A percentile compares a stretch with the other conserved stretches of the same genome.
Conservation (phyloP, 768 basidiomycete genomes). For the Russula abietina region DNA sequence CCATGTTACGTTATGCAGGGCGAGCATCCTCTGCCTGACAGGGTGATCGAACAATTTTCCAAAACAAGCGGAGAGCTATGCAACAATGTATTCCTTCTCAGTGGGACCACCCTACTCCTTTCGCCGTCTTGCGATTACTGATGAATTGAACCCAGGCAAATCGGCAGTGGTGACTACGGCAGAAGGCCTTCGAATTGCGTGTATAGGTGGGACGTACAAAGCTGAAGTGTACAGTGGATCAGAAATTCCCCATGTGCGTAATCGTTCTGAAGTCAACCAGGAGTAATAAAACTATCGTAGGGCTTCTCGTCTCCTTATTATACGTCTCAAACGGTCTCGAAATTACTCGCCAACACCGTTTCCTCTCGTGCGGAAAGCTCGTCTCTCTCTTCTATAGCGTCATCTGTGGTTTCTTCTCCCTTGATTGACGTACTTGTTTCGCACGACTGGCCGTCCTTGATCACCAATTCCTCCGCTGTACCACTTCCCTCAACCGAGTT, state of each 20-base stretch:
- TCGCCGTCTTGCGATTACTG: conserved; percentile 2
- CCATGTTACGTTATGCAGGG: conserved; percentile 95
- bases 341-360: conserved; percentile 64
- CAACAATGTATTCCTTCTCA: conserved; percentile 77
- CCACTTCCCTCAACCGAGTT: conserved; percentile 42
- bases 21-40: conserved; percentile 61
- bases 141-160: conserved; percentile 49
- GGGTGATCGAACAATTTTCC: conserved; percentile 68
- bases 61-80: conserved; percentile 74
- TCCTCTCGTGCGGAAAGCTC: conserved; percentile 40
- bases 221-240: conserved; percentile 50
- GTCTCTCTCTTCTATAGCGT: conserved; percentile 63
- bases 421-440: conserved; percentile 77
- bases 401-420: conserved; percentile 54
- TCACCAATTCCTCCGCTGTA: conserved; percentile 55
- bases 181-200: conserved; percentile 77
- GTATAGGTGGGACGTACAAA: conserved; percentile 75
- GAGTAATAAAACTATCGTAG: conserved; percentile 37
- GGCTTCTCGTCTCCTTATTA: conserved; percentile 76
- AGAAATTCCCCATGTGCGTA: conserved; percentile 58
- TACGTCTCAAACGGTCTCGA: conserved; percentile 60
- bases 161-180: conserved; percentile 74
- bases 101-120: conserved; percentile 69
- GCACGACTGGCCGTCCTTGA: conserved; percentile 65
- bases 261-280: conserved; percentile 45